Evolutionary conservation across 495 filamentous ascomycete genomes (phyloP).

Genomic region (Clohesyomyces aquaticus): DNA sequence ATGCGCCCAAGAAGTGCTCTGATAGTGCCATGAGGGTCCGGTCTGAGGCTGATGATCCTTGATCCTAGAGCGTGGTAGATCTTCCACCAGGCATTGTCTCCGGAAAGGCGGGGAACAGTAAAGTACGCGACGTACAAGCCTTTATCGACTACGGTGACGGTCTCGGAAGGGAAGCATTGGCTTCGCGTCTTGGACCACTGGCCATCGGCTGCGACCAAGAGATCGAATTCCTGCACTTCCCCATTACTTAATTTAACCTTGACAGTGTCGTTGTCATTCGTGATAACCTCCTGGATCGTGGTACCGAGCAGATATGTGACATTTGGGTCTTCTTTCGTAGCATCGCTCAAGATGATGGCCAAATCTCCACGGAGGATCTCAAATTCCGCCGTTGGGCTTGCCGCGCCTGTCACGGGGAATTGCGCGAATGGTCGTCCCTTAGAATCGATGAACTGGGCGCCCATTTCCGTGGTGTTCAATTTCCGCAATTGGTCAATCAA

Average conservation of each 20-base stretch:
- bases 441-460: conserved; percentile 46
- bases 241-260: conserved; percentile 37
- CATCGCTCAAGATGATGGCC: conserved; percentile 46
- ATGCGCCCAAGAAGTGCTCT: conserved; percentile 41
- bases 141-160: conserved; percentile 23
- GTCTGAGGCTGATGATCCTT: conserved; percentile 43
- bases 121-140: conserved; percentile 36
- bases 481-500: conserved; percentile 43
- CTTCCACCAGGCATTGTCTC: conserved; percentile 47
- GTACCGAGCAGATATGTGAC: conserved; percentile 49
- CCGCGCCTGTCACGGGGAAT: conserved; percentile 42
- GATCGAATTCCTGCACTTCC: conserved; percentile 27
- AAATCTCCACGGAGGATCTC: conserved; percentile 56
- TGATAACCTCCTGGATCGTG: conserved; percentile 28
- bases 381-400: conserved; percentile 49
- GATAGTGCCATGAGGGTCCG: conserved; percentile 37
- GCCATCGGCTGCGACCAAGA: conserved; percentile 41
- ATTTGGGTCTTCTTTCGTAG: conserved; percentile 40
- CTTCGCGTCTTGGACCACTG: conserved; percentile 37
- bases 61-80: conserved; percentile 46
- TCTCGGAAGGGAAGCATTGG: conserved; percentile 20
- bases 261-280: conserved; percentile 27
- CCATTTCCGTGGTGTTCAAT: conserved; percentile 44
- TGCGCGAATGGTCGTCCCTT: conserved; percentile 36
- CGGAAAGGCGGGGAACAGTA: conserved; percentile 32